Evolutionary conservation across 208 protist genomes (phyloP).

Genomic region (Polymyxa betae): DNA sequence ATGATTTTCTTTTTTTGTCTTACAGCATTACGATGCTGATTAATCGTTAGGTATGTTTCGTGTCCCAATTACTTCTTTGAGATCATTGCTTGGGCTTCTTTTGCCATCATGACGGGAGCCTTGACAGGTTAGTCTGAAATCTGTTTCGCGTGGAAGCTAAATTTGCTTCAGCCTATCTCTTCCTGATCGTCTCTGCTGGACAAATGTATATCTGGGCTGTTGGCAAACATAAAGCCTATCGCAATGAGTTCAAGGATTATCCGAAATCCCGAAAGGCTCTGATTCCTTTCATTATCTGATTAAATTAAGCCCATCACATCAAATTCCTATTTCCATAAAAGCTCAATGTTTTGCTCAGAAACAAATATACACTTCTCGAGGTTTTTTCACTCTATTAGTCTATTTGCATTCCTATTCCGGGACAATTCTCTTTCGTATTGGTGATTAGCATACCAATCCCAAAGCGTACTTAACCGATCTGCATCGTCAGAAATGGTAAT

Average conservation of each 20-base stretch:
- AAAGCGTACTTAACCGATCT: too few species aligned
- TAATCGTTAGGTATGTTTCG: constrained; percentile 73
- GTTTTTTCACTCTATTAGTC: too few species aligned
- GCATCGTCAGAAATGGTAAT: too few species aligned
- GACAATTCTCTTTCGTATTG: too few species aligned
- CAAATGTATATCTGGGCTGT: constrained; percentile 67
- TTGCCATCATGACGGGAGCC: constrained; percentile 79
- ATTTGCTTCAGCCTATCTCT: background rate
- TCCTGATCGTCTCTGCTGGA: constrained; percentile 60
- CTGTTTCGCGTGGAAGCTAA: background rate
- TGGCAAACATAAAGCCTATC: constrained; percentile 66
- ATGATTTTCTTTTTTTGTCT: too few species aligned
- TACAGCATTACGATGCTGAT: background rate
- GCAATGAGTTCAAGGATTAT: constrained; percentile 64
- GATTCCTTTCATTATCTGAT: constrained; percentile 51
- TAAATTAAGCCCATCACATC: too few species aligned
- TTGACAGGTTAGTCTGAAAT: background rate
- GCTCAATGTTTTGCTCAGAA: too few species aligned
- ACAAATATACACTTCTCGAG: too few species aligned
- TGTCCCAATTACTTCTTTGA: constrained; percentile 94
- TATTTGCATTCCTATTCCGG: too few species aligned
- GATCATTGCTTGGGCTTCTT: constrained; percentile 86
- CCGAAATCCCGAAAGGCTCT: constrained; percentile 36
- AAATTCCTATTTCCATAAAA: too few species aligned
- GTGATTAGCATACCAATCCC: too few species aligned